Conservation (phyloP, 2,329 filamentous ascomycete genomes). For the Colletotrichum sp. region DNA sequence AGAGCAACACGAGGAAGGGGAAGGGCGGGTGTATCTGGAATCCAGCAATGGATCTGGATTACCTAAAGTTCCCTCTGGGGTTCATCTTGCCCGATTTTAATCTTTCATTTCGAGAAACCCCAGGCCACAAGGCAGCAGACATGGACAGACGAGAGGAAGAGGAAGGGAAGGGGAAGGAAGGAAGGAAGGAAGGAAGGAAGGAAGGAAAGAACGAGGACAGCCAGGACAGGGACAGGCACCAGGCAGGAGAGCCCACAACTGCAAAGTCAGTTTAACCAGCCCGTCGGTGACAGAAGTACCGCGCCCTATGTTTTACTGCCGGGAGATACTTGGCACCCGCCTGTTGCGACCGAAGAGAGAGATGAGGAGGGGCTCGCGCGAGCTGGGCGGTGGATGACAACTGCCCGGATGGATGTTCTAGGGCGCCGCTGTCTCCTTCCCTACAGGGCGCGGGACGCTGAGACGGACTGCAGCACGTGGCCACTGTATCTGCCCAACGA, state of each 20-base stretch:
- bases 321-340: background rate
- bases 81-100: background rate
- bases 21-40: background rate
- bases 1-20: background rate
- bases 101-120: background rate
- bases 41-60: slow-evolving; percentile 9
- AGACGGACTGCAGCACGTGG: slow-evolving; percentile 12
- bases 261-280: background rate
- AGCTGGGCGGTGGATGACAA: background rate
- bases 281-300: background rate
- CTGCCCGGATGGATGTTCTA: background rate
- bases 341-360: background rate
- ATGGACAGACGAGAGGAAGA: background rate
- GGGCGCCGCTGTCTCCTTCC: background rate
- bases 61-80: background rate
- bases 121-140: background rate
- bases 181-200: background rate
- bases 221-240: background rate
- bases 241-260: background rate
- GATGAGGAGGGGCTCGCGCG: background rate
- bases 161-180: background rate
- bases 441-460: background rate
- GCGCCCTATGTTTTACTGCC: background rate
- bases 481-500: background rate
- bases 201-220: background rate